A percentile compares a stretch with the other conserved stretches of the same genome.
These are phyloP conservation scores for Incumbomyces lentus DNA, from an alignment of 2,329 filamentous ascomycete species.

Conservation along the genomic window DNA sequence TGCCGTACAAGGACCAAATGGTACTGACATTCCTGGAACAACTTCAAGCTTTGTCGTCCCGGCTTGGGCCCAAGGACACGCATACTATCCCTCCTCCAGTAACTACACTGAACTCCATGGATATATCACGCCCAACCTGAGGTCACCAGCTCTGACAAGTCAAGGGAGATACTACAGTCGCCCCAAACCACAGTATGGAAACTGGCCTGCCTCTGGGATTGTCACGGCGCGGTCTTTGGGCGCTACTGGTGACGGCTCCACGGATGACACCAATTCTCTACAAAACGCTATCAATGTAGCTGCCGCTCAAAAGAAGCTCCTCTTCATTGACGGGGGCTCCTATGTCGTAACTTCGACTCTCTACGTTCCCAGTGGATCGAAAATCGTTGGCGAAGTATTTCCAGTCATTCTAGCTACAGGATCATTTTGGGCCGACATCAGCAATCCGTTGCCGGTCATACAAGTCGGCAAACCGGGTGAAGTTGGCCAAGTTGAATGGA, in stretches of 20 bases:
- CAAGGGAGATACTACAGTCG: conserved; percentile 34
- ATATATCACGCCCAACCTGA: conserved; percentile 25
- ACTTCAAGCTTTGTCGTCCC: conserved; percentile 28
- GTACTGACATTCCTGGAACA: conserved; percentile 27
- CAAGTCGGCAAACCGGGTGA: conserved; percentile 57
- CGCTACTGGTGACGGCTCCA: conserved; percentile 42
- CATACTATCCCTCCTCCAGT: conserved; percentile 28
- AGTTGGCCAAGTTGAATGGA: conserved; percentile 56
- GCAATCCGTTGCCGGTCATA: conserved; percentile 53
- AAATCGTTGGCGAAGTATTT: conserved; percentile 47
- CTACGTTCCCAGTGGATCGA: conserved; percentile 38
- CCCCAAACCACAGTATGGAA: conserved; percentile 46
- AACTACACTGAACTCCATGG: conserved; percentile 4
- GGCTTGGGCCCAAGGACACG: conserved; percentile 36
- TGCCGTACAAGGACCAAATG: conserved; percentile 30
- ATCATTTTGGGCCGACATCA: conserved; percentile 45
- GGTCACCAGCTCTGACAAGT: conserved; percentile 35
- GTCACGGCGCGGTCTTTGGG: conserved; percentile 32
- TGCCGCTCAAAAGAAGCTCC: conserved; percentile 37
- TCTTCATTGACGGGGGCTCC: conserved; percentile 48
- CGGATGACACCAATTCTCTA: conserved; percentile 70
- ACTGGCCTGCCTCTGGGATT: conserved; percentile 29
- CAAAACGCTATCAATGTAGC: conserved; percentile 65
- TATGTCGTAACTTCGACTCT: conserved; percentile 42
- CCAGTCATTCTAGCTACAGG: conserved; percentile 49